Base-by-base conservation (phyloP, 2,329 filamentous ascomycete genomes). In the Claviceps pazoutovae region DNA sequence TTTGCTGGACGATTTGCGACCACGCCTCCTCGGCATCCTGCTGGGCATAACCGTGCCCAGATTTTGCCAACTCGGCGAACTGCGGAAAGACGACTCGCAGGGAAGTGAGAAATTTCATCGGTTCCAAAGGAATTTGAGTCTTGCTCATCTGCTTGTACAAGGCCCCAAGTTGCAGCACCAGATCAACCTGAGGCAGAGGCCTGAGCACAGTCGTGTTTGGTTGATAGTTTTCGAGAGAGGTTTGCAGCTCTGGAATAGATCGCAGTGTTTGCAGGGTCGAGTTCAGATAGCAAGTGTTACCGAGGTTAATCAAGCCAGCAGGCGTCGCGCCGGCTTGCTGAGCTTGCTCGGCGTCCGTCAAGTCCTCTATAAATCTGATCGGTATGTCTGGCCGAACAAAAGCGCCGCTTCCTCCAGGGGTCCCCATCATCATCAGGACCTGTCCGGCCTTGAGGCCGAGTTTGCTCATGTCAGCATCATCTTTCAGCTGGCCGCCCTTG, bases 241-340 rank as follows among this genome's bases (percentile, higher is more conserved):
- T 75, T 63, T 95, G 88, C 38, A 98, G 79, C 71, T 98, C 93
- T 8, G 93, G 93, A 54, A 98, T 88, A 50, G 84, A 78, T 56
- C 87, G 83, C 58, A 98, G 73, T 4, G 88, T 85, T 68, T 98
- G 94, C n/a, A 98, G 75, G 0, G 91, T 95, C 48, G 93, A 93
- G 74, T 98, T 98, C 62, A 97, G 82, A 66, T 98, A 98, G 73
- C 93, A 98, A 4, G 94, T 98, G 69, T 98, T 98, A 60, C 94
- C 93, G 55, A 96, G 74, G 64, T 98, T 98, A 65, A 86, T 79
- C 55, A 98, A 73, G 46, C 93, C 93, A 52, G 90, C 86, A 1
- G 94, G 93, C 46, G 79, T 91, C 47, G 90, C 90, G 53, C 88
- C 89, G 54, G 84, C 84, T 64, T 85, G 80, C 66, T 83, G 82